Evolutionary conservation across 805 yeast species (phyloP).

Genomic region (Wickerhamiella occidentalis): DNA sequence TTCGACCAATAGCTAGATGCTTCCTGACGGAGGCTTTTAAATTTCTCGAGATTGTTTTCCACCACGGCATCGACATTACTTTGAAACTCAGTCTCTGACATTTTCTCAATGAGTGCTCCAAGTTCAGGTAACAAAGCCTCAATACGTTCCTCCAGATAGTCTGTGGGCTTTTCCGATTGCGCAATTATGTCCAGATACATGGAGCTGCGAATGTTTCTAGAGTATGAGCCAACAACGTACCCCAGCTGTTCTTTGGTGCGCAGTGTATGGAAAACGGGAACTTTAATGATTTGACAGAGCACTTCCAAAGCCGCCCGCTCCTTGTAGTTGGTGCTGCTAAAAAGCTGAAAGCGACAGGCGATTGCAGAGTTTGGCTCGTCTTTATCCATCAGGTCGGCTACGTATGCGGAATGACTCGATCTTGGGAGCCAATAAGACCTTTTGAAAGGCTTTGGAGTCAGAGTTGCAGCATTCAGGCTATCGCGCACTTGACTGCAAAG

Average conservation of each 20-base stretch:
- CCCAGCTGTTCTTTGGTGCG: slow-evolving; percentile 94
- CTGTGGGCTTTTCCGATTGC: slow-evolving; percentile 71
- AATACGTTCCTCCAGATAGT: slow-evolving; percentile 65
- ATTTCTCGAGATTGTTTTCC: slow-evolving; percentile 52
- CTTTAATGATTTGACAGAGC: slow-evolving; percentile 59
- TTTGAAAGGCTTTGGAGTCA: slow-evolving; percentile 32
- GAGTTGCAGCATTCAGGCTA: slow-evolving; percentile 30
- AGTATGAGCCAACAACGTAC: slow-evolving; percentile 78
- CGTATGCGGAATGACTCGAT: slow-evolving; percentile 20
- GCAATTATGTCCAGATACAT: slow-evolving; percentile 61
- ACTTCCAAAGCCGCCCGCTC: slow-evolving; percentile 46
- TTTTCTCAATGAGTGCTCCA: slow-evolving; percentile 34
- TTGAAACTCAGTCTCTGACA: slow-evolving; percentile 53
- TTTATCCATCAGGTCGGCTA: slow-evolving; percentile 39
- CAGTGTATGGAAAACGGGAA: slow-evolving; percentile 80
- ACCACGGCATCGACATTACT: slow-evolving; percentile 60
- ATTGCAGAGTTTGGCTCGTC: slow-evolving; percentile 74
- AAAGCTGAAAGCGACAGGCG: slow-evolving; percentile 64
- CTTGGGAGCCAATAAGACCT: slow-evolving; percentile 31
- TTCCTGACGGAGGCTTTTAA: slow-evolving; percentile 73
- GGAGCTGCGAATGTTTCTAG: slow-evolving; percentile 54
- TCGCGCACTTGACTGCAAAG: slow-evolving; percentile 34
- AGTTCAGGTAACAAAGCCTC: slow-evolving; percentile 46
- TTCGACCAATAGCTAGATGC: slow-evolving; percentile 48
- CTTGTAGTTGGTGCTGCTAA: slow-evolving; percentile 34